Evolutionary conservation across 176 grass and related monocot species (phyloP).

Genomic region (Olyra latifolia): DNA sequence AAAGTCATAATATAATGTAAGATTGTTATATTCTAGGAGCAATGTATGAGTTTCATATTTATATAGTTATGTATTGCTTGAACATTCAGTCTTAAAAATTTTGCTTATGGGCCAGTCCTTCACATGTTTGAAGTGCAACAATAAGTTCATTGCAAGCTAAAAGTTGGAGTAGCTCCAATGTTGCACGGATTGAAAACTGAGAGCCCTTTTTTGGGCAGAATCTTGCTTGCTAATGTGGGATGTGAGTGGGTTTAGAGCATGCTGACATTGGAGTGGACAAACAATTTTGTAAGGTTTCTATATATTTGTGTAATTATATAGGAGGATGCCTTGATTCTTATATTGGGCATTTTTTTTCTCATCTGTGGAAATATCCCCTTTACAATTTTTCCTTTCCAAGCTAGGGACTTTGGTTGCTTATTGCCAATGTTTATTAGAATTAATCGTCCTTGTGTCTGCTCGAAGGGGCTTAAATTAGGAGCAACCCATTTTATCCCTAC

Average conservation of each 20-base stretch:
- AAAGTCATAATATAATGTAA: too few relatives aligned
- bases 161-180: too few relatives aligned
- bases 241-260: constrained; percentile 26
- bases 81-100: too few relatives aligned
- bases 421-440: not conserved
- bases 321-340: constrained; percentile 43
- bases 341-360: not conserved
- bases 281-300: constrained; percentile 53
- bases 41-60: too few relatives aligned
- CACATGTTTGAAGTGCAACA: too few relatives aligned
- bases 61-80: too few relatives aligned
- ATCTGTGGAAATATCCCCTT: constrained; percentile 20
- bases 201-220: too few relatives aligned
- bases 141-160: too few relatives aligned
- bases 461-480: not conserved
- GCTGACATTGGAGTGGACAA: constrained; percentile 25
- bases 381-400: not conserved
- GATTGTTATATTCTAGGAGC: too few relatives aligned
- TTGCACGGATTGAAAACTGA: too few relatives aligned
- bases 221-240: constrained; percentile 29
- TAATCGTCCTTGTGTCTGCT: not conserved
- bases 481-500: not conserved
- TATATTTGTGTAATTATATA: constrained; percentile 80
- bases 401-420: constrained; percentile 8
- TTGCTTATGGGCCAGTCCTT: too few relatives aligned